Base-by-base conservation (phyloP, 495 filamentous ascomycete genomes). In the Aspergillus diversus region DNA sequence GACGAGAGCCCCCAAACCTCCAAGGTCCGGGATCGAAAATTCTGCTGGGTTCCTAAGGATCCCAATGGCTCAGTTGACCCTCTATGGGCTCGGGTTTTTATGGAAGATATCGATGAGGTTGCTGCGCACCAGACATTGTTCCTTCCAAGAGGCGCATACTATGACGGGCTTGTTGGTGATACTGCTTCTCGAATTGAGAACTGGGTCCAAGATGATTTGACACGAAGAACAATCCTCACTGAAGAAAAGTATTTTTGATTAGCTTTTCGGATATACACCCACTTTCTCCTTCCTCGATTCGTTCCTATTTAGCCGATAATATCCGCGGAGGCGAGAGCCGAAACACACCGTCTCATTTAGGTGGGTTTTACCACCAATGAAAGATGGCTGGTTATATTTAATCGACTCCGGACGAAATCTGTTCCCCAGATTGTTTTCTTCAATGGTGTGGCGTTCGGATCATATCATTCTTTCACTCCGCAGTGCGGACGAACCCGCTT, bases 71-170 rank as follows among this genome's bases (percentile, higher is more conserved):
- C 47, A 21, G 27, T 50, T 50, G 91, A 96, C 70, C 71, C 85
- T 34, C 83, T 84, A 51, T 97, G 93, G 93, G 74, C 89, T 4
- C 81, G 87, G 37, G 80, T 97, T 0, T 87, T 84, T 69, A 94
- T 97, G 89, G 83, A 87, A 34, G 86, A 87, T 39, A 88, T 94
- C 52, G 92, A 96, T 69, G 90, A 96, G 68, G 90, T 97, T 5
- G 86, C 83, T 7, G 93, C 93, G 4, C 93, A 97, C 72, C 92
- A 90, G 56, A 88, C 90, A 4, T 76, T 97, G 59, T 97, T 97
- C 72, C 86, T 92, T 46, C 77, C 84, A 0, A 83, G 65, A 21
- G 77, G 81, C 27, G 70, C 76, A 60, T 75, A 91, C 46, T 96
- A 97, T 71, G 90, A 94, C 69, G 72, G 73, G 65, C 76, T 96